phyloP scores from a whole-genome alignment of 805 yeast genomes.

The Schwanniomyces polymorphus region DNA sequence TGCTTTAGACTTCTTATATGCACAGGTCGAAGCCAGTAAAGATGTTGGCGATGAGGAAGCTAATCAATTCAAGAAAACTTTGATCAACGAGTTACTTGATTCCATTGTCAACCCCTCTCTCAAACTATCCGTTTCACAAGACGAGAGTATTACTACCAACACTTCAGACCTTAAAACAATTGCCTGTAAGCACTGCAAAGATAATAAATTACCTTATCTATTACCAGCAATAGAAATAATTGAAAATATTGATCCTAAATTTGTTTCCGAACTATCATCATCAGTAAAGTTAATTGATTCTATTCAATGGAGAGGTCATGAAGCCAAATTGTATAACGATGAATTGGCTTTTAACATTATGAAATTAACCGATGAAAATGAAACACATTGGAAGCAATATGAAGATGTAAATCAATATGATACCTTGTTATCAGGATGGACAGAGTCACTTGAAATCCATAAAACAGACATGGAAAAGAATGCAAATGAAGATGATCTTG shows the following conservation, averaged over 20 bases:
- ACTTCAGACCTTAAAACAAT: conserved; percentile 50
- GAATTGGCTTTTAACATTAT: conserved; percentile 65
- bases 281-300: conserved; percentile 27
- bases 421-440: conserved; percentile 60
- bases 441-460: conserved; percentile 64
- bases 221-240: conserved; percentile 43
- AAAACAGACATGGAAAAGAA: conserved; percentile 51
- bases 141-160: conserved; percentile 19
- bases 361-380: conserved; percentile 30
- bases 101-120: conserved; percentile 67
- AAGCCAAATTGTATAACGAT: conserved; percentile 66
- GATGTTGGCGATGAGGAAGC: conserved; percentile 14
- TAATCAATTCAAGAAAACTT: conserved; percentile 26
- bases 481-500: conserved; percentile 50
- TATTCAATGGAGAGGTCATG: conserved; percentile 51
- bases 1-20: conserved; percentile 51
- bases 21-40: conserved; percentile 6
- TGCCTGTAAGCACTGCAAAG: conserved; percentile 44
- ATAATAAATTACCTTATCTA: conserved; percentile 31
- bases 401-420: conserved; percentile 54
- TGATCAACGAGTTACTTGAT: conserved; percentile 57
- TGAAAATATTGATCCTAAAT: conserved; percentile 31
- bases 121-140: conserved; percentile 51
- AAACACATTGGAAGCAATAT: conserved; percentile 17
- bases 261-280: conserved; percentile 31